Base-by-base conservation (phyloP, 257 asterid genomes). In the Fraxinus americana region DNA sequence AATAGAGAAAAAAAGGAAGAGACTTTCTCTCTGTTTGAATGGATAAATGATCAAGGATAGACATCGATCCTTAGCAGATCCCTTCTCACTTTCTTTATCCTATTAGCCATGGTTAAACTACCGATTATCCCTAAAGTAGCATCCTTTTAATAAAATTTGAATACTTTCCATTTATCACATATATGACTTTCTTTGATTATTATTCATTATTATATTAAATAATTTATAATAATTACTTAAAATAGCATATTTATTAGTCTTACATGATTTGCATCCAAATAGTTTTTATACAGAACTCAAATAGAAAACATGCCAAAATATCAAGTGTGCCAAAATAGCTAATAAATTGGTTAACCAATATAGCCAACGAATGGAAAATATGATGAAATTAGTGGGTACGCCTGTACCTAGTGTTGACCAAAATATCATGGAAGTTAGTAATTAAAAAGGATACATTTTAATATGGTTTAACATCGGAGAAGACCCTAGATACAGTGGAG, bases 271-370 rank as follows among this genome's bases (percentile, higher is more conserved):
- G 25, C 27, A 1, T 54, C 65, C 19, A 54, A 54, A 54, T 48
- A 48, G 57, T 14, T 48, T 45, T 45, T 13, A 14, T 48, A 48
- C n/a, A 48, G n/a, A 14, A 14, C 1, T 14, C 7, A 48, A 48
- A 48, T 45, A 14, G 19, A 45, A 45, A 45, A 45, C 19, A 41
- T 9, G 48, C 13, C 48, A 41, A 41, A 41, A 41, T 41, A 41
- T 41, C 50, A 0, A 10, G 50, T 10, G 57, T 48, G 57, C 57
- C 54, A 52, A 54, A 54, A 54, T 17, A 19, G 10, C 63, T 16
- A 16, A 52, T 8, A 34, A 77, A 76, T 35, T 67, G 35, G 35
- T 57, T 74, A 77, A 39, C 72, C 54, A 61, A 77, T 30, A 36
- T 17, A 65, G 52, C 63, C 9, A 6, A 19, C 25, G 25, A 54